Base-by-base conservation (phyloP, 768 basidiomycete species). In the Candolleomyces efflorescens region DNA sequence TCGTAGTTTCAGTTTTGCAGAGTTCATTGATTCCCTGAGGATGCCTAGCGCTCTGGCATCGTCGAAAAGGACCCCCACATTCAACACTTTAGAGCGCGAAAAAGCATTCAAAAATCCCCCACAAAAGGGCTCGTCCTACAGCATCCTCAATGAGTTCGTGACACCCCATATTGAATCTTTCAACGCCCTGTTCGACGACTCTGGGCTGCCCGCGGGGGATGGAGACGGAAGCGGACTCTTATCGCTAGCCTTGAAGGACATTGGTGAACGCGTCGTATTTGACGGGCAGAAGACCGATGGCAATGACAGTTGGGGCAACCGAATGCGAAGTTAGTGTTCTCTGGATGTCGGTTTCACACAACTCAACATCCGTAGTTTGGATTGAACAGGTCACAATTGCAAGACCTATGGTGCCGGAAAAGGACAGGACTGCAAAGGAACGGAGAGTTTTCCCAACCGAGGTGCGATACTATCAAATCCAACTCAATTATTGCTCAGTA, bases 101-200 rank as follows among this genome's bases (percentile, higher is more conserved):
- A 75, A 83, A 6, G 70, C 78, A 3, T 97, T 97, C 73, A 80
- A 82, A 70, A 78, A 85, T 57, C 97, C 96, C 0, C 79, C 89
- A 24, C 78, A 79, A 63, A 73, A 82, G 43, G 83, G 82, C 20
- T 82, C 89, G 22, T 84, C 86, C 12, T 84, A 91, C 62, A 84
- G 85, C 18, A 90, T 90, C 54, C 79, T 98, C 59, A 92, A 97
- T 64, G 92, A 96, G 72, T 92, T 98, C 65, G 93, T 98, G 54
- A 76, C 84, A 22, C 96, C 97, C 5, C 95, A 98, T 69, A 84
- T 98, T 60, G 90, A 98, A 70, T 94, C 92, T 39, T 98, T 99
- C 80, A 96, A 98, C 72, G 87, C 93, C 15, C 81, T 99, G 24
- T 95, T 98, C 70, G 95, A 98, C 66, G 94, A 96, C 69, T 87